Base-by-base conservation (phyloP, 768 basidiomycete species). In the Antrodiella citrinella region DNA sequence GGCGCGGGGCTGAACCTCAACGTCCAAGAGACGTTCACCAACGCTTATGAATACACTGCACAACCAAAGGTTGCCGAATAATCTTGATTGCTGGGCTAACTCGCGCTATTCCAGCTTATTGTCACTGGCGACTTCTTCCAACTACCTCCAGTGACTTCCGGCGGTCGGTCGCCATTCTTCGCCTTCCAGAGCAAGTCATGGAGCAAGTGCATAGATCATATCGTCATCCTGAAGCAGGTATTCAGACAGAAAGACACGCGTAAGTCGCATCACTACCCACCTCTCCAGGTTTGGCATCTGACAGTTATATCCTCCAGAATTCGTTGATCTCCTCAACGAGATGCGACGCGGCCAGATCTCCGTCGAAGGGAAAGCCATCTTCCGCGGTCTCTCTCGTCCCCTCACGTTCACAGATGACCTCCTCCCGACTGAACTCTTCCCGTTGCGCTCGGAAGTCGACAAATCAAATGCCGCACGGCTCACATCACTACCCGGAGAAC, bases 301-400 rank as follows among this genome's bases (percentile, higher is more conserved):
- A 9, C 2, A 15, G 15, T 26, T 18, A 44, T 26, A 4, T 13
- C 20, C 21, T 18, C 45, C 25, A 86, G 84, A 70, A 23, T 85
- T 90, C 56, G 74, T 88, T 53, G 73, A 79, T 47, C 77, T 87
- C 63, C 65, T 91, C n/a, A 89, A 89, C 61, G 78, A 85, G 62
- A 78, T 87, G 67, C 77, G 87, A 22, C 77, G 75, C 43, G 87
- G 87, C 0, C 63, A 59, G 3, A 71, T 86, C 22, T 73, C 76
- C 0, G 54, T 63, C 0, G 60, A 67, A 0, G 77, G 80, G 1
- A 73, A 76, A 26, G 51, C 50, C 13, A 70, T 66, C 22, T 84
- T 85, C 68, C 67, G 66, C 25, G 59, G 64, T 3, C 71, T 86
- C 4, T 66, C 71, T 0, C 67, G 78, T 4, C 58, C 67, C 0